Conservation (phyloP, 164 flowering plant species). For the Vitis vinifera region DNA sequence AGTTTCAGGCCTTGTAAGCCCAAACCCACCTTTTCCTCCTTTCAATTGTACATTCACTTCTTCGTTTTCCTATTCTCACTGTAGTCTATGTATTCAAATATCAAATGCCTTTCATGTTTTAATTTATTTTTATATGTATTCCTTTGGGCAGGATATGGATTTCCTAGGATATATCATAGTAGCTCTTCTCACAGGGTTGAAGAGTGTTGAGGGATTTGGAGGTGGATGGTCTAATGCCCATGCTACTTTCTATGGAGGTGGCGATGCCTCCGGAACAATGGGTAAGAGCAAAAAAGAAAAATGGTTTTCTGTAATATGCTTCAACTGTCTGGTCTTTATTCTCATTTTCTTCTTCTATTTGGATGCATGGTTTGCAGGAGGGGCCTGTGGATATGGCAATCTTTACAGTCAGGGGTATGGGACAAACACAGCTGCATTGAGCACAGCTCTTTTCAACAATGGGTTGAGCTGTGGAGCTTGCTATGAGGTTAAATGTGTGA, state of each 20-base stretch:
- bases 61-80: slow-evolving; percentile 5
- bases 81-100: not conserved
- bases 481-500: slow-evolving; percentile 11
- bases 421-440: slow-evolving; percentile 7
- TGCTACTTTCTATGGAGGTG: slow-evolving; percentile 39
- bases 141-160: slow-evolving; percentile 16
- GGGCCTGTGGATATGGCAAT: slow-evolving; percentile 21
- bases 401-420: slow-evolving; percentile 28
- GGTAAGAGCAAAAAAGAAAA: slow-evolving; percentile 14
- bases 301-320: too few species aligned
- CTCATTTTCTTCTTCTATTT: not conserved
- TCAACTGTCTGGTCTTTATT: not conserved
- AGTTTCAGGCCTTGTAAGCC: not conserved
- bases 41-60: not conserved
- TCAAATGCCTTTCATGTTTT: not conserved
- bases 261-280: slow-evolving; percentile 40
- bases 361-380: slow-evolving; percentile 2
- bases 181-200: slow-evolving; percentile 6
- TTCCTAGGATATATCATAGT: slow-evolving; percentile 13
- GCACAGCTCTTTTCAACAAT: not conserved
- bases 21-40: not conserved
- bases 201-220: slow-evolving; percentile 11
- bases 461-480: slow-evolving; percentile 15
- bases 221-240: slow-evolving; percentile 29
- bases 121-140: slow-evolving; percentile 1